A percentile compares a stretch with the other conserved stretches of the same genome.
phyloP scores from a whole-genome alignment of 768 basidiomycete species.

The Tulasnella sp. region DNA sequence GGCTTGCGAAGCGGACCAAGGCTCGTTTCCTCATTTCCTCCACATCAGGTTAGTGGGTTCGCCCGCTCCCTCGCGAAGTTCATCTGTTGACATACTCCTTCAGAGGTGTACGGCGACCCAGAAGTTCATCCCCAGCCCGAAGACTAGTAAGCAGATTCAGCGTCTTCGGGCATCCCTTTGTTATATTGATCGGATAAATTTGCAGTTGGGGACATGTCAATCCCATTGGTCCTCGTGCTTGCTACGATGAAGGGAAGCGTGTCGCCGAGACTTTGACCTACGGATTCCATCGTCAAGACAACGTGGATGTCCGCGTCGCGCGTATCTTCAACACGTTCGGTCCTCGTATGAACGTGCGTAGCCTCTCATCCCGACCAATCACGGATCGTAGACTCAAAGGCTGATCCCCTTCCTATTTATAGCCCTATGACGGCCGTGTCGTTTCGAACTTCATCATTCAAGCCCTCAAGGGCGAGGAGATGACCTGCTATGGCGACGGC shows the following conservation, averaged over 20 bases:
- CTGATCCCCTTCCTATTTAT: neutral
- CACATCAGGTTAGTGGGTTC: conserved; percentile 62
- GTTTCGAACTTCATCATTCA: conserved; percentile 99
- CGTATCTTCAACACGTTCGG: conserved; percentile 98
- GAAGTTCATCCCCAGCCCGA: conserved; percentile 95
- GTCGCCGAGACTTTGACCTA: conserved; percentile 97
- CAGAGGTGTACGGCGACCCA: conserved; percentile 97
- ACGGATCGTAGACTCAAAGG: neutral
- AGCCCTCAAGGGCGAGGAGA: conserved; percentile 89
- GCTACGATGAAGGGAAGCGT: conserved; percentile 99
- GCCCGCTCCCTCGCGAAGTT: neutral
- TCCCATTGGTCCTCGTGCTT: conserved; percentile 96
- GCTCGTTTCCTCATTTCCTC: conserved; percentile 93
- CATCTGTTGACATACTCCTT: neutral
- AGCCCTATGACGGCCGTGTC: conserved; percentile 92
- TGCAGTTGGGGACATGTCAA: conserved; percentile 95
- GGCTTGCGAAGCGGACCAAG: conserved; percentile 92
- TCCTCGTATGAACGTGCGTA: conserved; percentile 21
- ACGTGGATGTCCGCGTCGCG: conserved; percentile 91
- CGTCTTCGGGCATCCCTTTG: neutral
- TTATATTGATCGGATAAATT: conserved; percentile 17
- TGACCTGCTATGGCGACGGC: conserved; percentile 95
- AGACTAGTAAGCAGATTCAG: conserved; percentile 61
- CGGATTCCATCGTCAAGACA: conserved; percentile 88
- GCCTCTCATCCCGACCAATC: neutral